Evolutionary conservation across 192 early-diverging fungal genomes (phyloP).

Genomic region (Rhizophagus clarus): DNA sequence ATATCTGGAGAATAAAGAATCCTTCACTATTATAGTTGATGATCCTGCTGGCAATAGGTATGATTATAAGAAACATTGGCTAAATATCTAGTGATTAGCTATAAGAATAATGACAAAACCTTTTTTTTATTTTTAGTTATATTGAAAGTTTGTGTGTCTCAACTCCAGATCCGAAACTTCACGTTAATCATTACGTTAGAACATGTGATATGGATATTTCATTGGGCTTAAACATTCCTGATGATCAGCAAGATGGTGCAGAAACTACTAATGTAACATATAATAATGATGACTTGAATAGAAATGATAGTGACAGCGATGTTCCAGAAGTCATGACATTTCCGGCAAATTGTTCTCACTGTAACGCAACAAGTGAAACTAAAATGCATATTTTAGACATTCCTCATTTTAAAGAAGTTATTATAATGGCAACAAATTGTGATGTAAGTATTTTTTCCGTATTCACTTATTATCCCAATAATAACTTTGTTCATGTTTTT

Average conservation of each 20-base stretch:
- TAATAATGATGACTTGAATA: conserved; percentile 42
- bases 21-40: conserved; percentile 81
- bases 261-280: conserved; percentile 5
- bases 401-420: conserved; percentile 94
- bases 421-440: conserved; percentile 94
- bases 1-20: conserved; percentile 54
- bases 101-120: not conserved
- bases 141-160: conserved; percentile 85
- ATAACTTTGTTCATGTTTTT: not conserved
- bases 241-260: conserved; percentile 41
- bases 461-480: not conserved
- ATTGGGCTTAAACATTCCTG: conserved; percentile 69
- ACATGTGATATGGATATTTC: conserved; percentile 78
- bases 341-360: conserved; percentile 83
- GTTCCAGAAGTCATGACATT: conserved; percentile 78
- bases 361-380: conserved; percentile 76
- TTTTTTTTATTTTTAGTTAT: conserved; percentile 49
- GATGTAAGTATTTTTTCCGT: conserved; percentile 44
- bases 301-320: conserved; percentile 57
- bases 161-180: conserved; percentile 74
- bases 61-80: not conserved
- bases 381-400: conserved; percentile 92
- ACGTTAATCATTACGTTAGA: conserved; percentile 64
- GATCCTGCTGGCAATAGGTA: conserved; percentile 88
- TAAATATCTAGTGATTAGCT: not conserved